Base-by-base conservation (phyloP, 805 yeast genomes). In the Priceomyces carsonii region DNA sequence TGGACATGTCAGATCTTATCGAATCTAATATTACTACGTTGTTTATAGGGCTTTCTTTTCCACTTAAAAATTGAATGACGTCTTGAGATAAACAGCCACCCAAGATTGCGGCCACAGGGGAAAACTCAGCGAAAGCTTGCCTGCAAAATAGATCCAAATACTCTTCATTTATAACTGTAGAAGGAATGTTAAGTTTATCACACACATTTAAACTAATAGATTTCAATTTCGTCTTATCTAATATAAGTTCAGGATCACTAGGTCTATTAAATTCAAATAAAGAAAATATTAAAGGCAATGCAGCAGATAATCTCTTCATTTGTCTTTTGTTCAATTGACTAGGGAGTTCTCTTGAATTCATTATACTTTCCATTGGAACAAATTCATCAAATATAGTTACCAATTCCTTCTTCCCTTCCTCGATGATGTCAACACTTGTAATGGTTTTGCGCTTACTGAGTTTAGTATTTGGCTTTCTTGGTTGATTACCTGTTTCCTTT, bases 41-140 rank as follows among this genome's bases (percentile, higher is more conserved):
- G 55, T 88, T 90, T 24, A 90, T 69, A 3, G 97, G 95, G 26
- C 80, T 71, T 48, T 86, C 89, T 46, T 81, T 78, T 46, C 77
- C 76, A 27, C 93, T 83, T 34, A 91, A 59, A 36, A 73, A 79
- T 61, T 93, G 93, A 29, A 93, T 84, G 9, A 88, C 82, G 55
- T 90, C 96, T 60, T 93, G 99, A 2, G 95, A 85, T 16, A 91
- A 60, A 1, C 87, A 73, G 1, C 98, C 99, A 5, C 98, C 99
- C 5, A 91, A 47, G 2, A 93, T 76, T 0, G 98, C 95, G 4
- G 93, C 79, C 0, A 82, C 81, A 1, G 97, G 96, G 8, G 88
- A 74, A 45, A 85, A 77, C 51, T 89, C 95, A 2, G 87, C 59
- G 43, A 51, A 66, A 6, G 71, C 71, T 51, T 83, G 87, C 14